Percentiles rank a stretch among this genome's conserved stretches.
Evolutionary conservation across 2,329 filamentous ascomycete species (phyloP).

Genomic region (Hymenoscyphus repandus): DNA sequence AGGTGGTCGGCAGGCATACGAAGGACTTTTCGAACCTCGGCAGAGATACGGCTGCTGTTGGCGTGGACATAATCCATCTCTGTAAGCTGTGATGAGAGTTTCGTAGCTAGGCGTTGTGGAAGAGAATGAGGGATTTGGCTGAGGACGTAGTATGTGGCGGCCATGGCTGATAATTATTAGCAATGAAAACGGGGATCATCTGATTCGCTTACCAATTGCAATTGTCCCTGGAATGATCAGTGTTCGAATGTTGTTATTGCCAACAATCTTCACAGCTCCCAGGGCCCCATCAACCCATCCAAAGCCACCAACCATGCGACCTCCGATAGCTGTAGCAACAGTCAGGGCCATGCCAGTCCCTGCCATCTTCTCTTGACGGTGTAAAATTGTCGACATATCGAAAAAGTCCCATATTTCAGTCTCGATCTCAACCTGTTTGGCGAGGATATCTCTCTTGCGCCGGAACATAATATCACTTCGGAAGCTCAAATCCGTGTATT

Average conservation of each 20-base stretch:
- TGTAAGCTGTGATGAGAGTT: slow-evolving; percentile 74
- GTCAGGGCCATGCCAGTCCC: slow-evolving; percentile 94
- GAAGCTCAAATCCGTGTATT: slow-evolving; percentile 83
- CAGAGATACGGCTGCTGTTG: slow-evolving; percentile 79
- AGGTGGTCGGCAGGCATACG: slow-evolving; percentile 83
- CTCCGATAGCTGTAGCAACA: slow-evolving; percentile 77
- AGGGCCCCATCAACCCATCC: slow-evolving; percentile 87
- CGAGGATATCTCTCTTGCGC: slow-evolving; percentile 72
- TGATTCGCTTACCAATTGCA: slow-evolving; percentile 60
- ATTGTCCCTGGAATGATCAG: slow-evolving; percentile 77
- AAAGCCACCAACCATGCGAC: slow-evolving; percentile 73
- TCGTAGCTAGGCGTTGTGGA: slow-evolving; percentile 76
- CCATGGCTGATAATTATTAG: slow-evolving; percentile 48
- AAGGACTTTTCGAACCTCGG: slow-evolving; percentile 82
- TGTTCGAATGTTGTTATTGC: slow-evolving; percentile 73
- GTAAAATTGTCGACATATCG: slow-evolving; percentile 75
- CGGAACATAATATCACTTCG: slow-evolving; percentile 91
- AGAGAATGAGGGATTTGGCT: slow-evolving; percentile 85
- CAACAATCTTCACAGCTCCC: slow-evolving; percentile 73
- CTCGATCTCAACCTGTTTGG: slow-evolving; percentile 79
- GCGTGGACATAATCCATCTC: slow-evolving; percentile 88
- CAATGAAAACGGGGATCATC: slow-evolving; percentile 22
- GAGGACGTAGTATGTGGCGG: slow-evolving; percentile 75
- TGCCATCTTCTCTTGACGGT: slow-evolving; percentile 89
- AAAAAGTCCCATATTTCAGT: slow-evolving; percentile 93